Evolutionary conservation across 1,284 basidiomycete genomes (phyloP), one percentile per base, ranked within the genome.

Genomic region (Golubevia pallescens): DNA sequence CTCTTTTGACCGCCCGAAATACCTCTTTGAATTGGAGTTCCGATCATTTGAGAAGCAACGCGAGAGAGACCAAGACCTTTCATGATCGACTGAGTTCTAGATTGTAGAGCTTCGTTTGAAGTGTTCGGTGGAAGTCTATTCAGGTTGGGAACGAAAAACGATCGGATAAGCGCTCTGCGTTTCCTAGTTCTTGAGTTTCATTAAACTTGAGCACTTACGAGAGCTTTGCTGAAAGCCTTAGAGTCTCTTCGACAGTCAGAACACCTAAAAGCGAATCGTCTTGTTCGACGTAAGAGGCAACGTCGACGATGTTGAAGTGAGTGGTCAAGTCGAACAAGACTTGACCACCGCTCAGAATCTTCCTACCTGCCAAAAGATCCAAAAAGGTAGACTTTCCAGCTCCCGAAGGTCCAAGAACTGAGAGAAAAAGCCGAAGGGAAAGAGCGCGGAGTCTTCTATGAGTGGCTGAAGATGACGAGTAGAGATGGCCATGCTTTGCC

Each of bases 1-100:
- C 86, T 67, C 61, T 85, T 86, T 67, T 87, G 86, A 0, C 87
- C 87, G 5, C 87, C 87, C 2, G 72, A 76, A 66, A 87, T 81
- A 14, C 87, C 87, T 23, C 86, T 80, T 56, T 83, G 81, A 48
- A 88, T 77, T 2, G 87, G 82, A 0, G 86, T 87, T 5, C 87
- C 87, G 62, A 87, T 86, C 8, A 71, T 68, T 59, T 83, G 75
- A 57, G 77, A 57, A 14, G 73, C 74, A 21, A 84, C 77, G 6
- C 67, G 52, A 6, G 66, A 23, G 0, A 86, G 68, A 1, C 86
- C 86, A n/a, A 87, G 74, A 2, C 76, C 63, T 1, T 55, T 32
- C 23, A 87, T 64, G 4, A 83, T 78, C 59, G 62, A 75, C 62
- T 68, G 73, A 62, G 16, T 62, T 13, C 3, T 63, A 58, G 32